Percentiles rank a stretch among this genome's conserved stretches.
These are phyloP conservation scores for Lithohypha guttulata DNA, from an alignment of 2,329 filamentous ascomycete genomes.

Conservation along the genomic window DNA sequence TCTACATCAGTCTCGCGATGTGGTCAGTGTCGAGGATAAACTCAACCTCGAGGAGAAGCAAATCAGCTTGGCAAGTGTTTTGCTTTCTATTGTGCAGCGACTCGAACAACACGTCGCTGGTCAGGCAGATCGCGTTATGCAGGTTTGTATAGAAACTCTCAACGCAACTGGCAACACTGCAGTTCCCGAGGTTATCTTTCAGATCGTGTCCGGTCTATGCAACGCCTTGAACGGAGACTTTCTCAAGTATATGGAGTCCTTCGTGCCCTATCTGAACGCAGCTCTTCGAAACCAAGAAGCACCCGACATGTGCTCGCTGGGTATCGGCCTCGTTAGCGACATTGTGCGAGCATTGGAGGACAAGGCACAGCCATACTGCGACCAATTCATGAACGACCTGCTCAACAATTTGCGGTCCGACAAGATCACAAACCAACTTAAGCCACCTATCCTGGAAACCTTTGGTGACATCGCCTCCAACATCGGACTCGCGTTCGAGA, in stretches of 20 bases:
- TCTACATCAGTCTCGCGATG: conserved; percentile 76
- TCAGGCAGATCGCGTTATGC: conserved; percentile 90
- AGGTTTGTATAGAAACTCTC: conserved; percentile 70
- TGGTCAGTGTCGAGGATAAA: conserved; percentile 93
- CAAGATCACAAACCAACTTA: conserved; percentile 87
- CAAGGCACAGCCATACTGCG: conserved; percentile 87
- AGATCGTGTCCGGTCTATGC: conserved; percentile 80
- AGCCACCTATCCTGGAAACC: conserved; percentile 93
- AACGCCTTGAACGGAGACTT: conserved; percentile 89
- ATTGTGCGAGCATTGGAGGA: conserved; percentile 85
- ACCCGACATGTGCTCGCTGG: conserved; percentile 86
- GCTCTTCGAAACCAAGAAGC: conserved; percentile 94
- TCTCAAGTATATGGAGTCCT: conserved; percentile 93
- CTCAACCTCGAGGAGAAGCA: conserved; percentile 96
- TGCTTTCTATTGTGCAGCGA: conserved; percentile 82
- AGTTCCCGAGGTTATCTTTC: conserved; percentile 88
- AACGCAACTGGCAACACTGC: conserved; percentile 72
- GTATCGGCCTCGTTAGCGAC: conserved; percentile 93
- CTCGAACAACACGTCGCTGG: conserved; percentile 85
- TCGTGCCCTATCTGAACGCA: conserved; percentile 84
- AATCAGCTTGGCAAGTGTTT: conserved; percentile 82
- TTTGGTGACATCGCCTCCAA: conserved; percentile 96
- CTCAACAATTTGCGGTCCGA: conserved; percentile 83
- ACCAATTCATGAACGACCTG: conserved; percentile 95
- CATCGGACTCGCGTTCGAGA: conserved; percentile 84